phyloP scores from a whole-genome alignment of 805 yeast genomes.

The Metschnikowia vanudenii region DNA sequence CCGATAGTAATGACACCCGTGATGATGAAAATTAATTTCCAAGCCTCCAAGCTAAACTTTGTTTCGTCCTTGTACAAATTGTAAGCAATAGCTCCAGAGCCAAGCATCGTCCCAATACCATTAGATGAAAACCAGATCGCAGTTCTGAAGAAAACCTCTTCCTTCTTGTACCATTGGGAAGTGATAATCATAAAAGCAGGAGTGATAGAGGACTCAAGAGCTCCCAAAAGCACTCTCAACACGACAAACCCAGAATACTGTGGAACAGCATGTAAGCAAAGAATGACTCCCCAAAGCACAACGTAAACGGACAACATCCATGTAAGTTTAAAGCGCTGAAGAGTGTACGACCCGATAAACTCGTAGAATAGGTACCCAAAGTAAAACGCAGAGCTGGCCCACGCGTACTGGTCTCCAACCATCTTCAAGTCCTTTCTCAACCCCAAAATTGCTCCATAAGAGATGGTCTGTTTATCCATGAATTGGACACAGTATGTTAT shows the following conservation, averaged over 20 bases:
- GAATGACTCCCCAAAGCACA: conserved; percentile 14
- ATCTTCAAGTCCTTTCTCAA: conserved; percentile 32
- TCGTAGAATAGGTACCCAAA: conserved; percentile 14
- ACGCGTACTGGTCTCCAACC: conserved; percentile 27
- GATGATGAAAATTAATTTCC: conserved; percentile 34
- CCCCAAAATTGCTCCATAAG: conserved; percentile 55
- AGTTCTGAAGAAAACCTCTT: conserved; percentile 33
- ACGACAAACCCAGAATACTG: conserved; percentile 13
- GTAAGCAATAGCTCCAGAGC: conserved; percentile 49
- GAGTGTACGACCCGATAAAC: conserved; percentile 9
- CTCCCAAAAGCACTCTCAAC: conserved; percentile 13
- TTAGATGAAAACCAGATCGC: conserved; percentile 35
- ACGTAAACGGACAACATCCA: conserved; percentile 6
- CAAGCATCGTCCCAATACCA: conserved; percentile 29
- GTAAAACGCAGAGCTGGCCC: conserved; percentile 23
- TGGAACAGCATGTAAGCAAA: conserved; percentile 12
- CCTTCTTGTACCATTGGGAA: conserved; percentile 53
- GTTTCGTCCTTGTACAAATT: conserved; percentile 45
- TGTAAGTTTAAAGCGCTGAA: conserved; percentile 11
- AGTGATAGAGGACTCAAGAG: conserved; percentile 11
- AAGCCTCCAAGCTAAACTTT: conserved; percentile 42
- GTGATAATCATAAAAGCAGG: conserved; percentile 36
- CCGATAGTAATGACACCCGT: conserved; percentile 31
- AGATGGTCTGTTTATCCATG: conserved; percentile 57
- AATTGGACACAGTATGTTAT: conserved; percentile 50